These are phyloP conservation scores for Deuterostichococcus epilithicus DNA, from an alignment of 139 green algal genomes.

Conservation along the genomic window DNA sequence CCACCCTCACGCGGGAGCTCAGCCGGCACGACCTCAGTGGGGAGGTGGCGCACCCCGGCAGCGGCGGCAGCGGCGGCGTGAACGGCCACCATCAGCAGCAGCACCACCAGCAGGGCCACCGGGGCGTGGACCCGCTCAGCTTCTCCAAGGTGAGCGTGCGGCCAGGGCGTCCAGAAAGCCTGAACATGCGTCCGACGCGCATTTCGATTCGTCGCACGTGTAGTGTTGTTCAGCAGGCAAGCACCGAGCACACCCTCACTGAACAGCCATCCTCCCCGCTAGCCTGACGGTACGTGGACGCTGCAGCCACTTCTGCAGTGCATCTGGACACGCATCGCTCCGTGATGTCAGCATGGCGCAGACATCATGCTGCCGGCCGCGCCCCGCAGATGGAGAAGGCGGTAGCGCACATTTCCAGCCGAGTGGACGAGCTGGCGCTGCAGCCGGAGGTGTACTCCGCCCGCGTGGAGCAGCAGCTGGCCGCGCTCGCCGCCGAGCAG, in stretches of 20 bases:
- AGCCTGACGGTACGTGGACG: too few relatives aligned
- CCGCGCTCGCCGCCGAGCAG: neutral
- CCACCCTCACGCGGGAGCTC: neutral
- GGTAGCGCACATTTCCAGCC: neutral
- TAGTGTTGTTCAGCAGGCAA: too few relatives aligned
- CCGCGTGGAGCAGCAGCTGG: neutral
- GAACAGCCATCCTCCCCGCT: too few relatives aligned
- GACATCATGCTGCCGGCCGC: too few relatives aligned
- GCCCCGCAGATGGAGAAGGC: neutral
- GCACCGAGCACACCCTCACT: too few relatives aligned
- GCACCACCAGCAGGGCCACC: neutral
- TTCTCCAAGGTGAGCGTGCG: neutral
- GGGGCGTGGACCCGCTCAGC: neutral
- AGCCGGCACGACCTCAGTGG: neutral
- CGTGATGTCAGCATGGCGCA: too few relatives aligned
- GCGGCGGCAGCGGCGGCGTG: neutral
- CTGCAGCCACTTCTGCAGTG: too few relatives aligned
- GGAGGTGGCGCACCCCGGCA: neutral
- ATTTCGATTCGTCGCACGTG: too few relatives aligned
- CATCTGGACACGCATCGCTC: too few relatives aligned
- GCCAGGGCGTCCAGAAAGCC: too few relatives aligned
- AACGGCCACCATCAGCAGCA: neutral
- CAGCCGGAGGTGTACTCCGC: neutral
- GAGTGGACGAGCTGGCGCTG: neutral
- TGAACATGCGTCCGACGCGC: too few relatives aligned